Evolutionary conservation across 768 basidiomycete species (phyloP), one percentile per base, ranked within the genome.

Genomic region (Amanita rubescens): DNA sequence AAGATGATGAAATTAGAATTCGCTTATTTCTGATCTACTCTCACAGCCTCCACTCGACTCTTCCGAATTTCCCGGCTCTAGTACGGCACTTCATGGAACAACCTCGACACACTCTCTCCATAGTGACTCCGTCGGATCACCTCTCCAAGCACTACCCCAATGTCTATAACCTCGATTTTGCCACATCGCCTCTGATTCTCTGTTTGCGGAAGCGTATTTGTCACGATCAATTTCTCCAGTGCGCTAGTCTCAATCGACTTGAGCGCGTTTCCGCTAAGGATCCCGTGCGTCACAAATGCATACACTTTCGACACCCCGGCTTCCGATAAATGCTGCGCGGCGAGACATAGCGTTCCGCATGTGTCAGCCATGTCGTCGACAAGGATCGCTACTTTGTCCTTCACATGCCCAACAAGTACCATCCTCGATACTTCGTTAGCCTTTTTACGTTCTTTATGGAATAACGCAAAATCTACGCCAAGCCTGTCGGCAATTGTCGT

Each of bases 341-440:
- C 96, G 51, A 97, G 78, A 60, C 88, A 86, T 56, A 99, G 80
- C 55, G 96, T 99, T 50, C 92, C 92, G 62, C 92, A 95, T 39
- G 93, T 95, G 69, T 95, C 92, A 27, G 93, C 92, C 93, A 99
- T 97, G 75, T 99, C 96, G 75, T 98, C 96, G 42, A 98, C 89
- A 25, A 99, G 76, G 54, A 99, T 94, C 51, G 94, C 96, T 39
- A 84, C 78, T 73, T 97, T 94, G 65, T 85, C 93, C 65, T 81
- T 84, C 57, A 94, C 94, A 63, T 92, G 85, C 1, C 96, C 96
- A 42, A 99, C 95, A 49, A 99, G 82, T 53, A 94, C 81, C 93
- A 94, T 94, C 53, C 93, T 83, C 56, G 91, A 93, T 6, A 95
- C 91, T 58, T 92, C 87, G 68, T 94, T 95, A 27, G 91, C 91